Evolutionary conservation across 2,329 filamentous ascomycete species (phyloP), one percentile per base, ranked within the genome.

Genomic region (Tolypocladium capitatum): DNA sequence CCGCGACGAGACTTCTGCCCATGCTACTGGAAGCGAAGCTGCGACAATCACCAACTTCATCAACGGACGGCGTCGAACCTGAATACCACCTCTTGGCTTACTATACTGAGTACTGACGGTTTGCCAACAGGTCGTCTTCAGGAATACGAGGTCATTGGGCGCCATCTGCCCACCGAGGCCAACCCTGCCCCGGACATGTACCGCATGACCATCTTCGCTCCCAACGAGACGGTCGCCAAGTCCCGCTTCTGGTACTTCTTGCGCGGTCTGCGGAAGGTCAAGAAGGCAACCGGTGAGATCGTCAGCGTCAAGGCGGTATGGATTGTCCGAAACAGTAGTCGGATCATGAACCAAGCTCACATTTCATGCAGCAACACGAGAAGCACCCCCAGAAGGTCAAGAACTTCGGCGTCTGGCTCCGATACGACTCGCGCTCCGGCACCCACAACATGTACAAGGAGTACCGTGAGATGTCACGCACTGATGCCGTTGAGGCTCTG

Each of bases 371-470:
- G 90, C 94, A 98, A 78, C 75, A 81, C 76, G 92, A 98, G 89
- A 97, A 97, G 85, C 89, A 88, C 74, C 92, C 92, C 66, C 79
- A 90, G 68, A 96, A 95, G 81, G 90, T 98, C 82, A 98, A 98
- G 89, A 98, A 96, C 86, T 97, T 98, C 72, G 92, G 92, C 72
- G 84, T 98, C 83, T 98, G 94, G 94, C 84, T 98, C 77, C 90
- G 94, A 71, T 98, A 98, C 80, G 91, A 98, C 78, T 98, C 94
- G 55, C 91, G 92, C 74, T 97, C 92, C 65, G 92, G 92, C 65
- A 98, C 92, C 66, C 92, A 98, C 89, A 98, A 98, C 86, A 98
- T 98, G 92, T 98, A 98, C 88, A 97, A 97, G 84, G 92, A 98
- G 84, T 97, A 96, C 86, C 87, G 92, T 71, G 92, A 97, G 81